A percentile compares a stretch with the other conserved stretches of the same genome.
These are phyloP conservation scores for Crithidia sp. DNA, from an alignment of 208 protist genomes.

Conservation along the genomic window DNA sequence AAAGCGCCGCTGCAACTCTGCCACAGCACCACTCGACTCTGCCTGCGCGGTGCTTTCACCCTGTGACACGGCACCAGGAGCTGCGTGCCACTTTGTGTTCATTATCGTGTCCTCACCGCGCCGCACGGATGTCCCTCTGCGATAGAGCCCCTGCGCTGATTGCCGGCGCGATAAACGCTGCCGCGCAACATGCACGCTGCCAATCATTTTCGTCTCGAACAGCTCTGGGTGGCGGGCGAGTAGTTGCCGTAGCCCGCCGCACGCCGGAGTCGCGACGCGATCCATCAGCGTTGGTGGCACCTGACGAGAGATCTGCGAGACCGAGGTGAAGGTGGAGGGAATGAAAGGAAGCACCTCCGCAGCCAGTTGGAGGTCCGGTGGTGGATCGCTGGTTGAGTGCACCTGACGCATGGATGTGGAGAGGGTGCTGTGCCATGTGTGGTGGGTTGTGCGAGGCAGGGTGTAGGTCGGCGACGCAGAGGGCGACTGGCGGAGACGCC, in stretches of 20 bases:
- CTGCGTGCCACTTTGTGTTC: not conserved
- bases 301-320: slow-evolving; percentile 59
- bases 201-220: slow-evolving; percentile 36
- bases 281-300: slow-evolving; percentile 62
- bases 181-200: slow-evolving; percentile 22
- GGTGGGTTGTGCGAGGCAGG: not conserved
- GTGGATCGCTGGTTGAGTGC: not conserved
- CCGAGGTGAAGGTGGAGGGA: slow-evolving; percentile 56
- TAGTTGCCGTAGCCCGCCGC: slow-evolving; percentile 16
- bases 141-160: not conserved
- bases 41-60: not conserved
- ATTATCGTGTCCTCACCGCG: not conserved
- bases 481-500: too few relatives aligned
- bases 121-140: not conserved
- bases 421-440: not conserved
- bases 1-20: slow-evolving; percentile 40
- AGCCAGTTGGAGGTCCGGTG: slow-evolving; percentile 5
- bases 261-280: slow-evolving; percentile 25
- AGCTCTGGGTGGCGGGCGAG: slow-evolving; percentile 20
- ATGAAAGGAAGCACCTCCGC: slow-evolving; percentile 40
- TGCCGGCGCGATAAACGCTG: not conserved
- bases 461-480: too few relatives aligned
- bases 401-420: not conserved
- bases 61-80: not conserved
- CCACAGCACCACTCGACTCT: not conserved